Percentiles rank a stretch among this genome's conserved stretches.
Conservation (phyloP, 495 filamentous ascomycete genomes). For the Penicillium atrosanguineum region DNA sequence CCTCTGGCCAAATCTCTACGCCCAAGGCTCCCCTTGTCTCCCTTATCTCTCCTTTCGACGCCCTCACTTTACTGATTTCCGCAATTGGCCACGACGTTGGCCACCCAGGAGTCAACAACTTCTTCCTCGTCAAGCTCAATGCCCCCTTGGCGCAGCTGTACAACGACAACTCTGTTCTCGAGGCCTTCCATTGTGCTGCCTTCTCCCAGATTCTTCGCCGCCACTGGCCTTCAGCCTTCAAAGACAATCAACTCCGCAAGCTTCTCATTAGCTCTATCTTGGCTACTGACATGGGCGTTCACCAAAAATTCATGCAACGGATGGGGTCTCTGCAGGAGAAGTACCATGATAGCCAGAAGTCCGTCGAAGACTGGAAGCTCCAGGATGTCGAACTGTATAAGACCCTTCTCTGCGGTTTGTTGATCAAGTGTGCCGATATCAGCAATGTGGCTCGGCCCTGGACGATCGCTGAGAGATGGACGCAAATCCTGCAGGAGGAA, state of each 20-base stretch:
- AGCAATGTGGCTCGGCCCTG: constrained; percentile 93
- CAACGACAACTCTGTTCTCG: constrained; percentile 94
- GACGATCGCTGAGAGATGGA: constrained; percentile 80
- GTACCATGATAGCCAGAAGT: constrained; percentile 58
- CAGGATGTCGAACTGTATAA: constrained; percentile 69
- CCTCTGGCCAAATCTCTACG: constrained; percentile 20
- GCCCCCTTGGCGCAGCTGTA: constrained; percentile 96
- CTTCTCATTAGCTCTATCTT: constrained; percentile 94
- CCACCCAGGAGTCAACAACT: constrained; percentile 97
- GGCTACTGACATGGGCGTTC: constrained; percentile 94
- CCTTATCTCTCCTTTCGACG: constrained; percentile 79
- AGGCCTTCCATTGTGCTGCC: constrained; percentile 96
- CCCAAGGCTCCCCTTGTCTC: constrained; percentile 61
- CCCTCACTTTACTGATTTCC: constrained; percentile 83
- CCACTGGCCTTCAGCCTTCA: constrained; percentile 82
- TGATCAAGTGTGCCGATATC: constrained; percentile 98
- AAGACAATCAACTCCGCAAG: constrained; percentile 71
- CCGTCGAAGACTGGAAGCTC: constrained; percentile 65
- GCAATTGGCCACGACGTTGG: constrained; percentile 98
- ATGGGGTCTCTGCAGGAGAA: constrained; percentile 74
- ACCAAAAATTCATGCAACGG: constrained; percentile 92
- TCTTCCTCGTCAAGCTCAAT: constrained; percentile 88
- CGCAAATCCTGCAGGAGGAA: constrained; percentile 85
- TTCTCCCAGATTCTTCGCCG: constrained; percentile 94
- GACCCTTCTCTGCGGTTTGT: constrained; percentile 75